These are phyloP conservation scores for Xylaria sp. DNA, from an alignment of 2,329 filamentous ascomycete genomes.

Conservation along the genomic window DNA sequence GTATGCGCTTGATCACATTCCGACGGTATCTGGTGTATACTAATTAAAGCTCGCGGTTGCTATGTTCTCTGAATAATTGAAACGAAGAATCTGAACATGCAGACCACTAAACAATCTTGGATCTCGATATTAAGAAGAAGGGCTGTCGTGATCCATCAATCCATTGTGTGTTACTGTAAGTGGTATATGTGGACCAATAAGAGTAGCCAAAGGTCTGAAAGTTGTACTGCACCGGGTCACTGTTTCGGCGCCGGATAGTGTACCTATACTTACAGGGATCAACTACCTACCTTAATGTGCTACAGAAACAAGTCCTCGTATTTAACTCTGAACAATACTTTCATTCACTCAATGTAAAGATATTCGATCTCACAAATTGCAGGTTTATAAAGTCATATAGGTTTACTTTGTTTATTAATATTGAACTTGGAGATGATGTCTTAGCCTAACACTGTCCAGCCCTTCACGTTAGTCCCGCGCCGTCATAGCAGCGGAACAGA, in stretches of 20 bases:
- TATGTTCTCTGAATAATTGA: background rate
- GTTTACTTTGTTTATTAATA: background rate
- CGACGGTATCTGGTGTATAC: background rate
- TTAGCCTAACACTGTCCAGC: background rate
- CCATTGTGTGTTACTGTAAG: background rate
- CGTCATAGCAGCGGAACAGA: background rate
- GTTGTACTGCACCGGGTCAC: background rate
- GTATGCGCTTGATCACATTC: constrained; percentile 6
- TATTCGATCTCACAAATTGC: background rate
- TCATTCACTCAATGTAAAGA: too few species aligned
- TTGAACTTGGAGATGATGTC: background rate
- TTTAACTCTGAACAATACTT: too few species aligned
- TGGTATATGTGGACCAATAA: constrained; percentile 14
- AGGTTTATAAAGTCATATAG: background rate
- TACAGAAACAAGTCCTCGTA: background rate
- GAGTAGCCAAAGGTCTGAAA: background rate
- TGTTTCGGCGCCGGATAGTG: background rate
- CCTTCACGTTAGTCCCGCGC: background rate
- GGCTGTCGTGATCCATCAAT: background rate
- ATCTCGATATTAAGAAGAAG: background rate
- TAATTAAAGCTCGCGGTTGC: background rate
- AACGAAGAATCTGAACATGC: background rate
- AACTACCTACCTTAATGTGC: background rate
- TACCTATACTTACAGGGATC: background rate
- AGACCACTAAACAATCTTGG: too few species aligned